phyloP scores from a whole-genome alignment of 1,284 basidiomycete species.

The Trametes versicolor region DNA sequence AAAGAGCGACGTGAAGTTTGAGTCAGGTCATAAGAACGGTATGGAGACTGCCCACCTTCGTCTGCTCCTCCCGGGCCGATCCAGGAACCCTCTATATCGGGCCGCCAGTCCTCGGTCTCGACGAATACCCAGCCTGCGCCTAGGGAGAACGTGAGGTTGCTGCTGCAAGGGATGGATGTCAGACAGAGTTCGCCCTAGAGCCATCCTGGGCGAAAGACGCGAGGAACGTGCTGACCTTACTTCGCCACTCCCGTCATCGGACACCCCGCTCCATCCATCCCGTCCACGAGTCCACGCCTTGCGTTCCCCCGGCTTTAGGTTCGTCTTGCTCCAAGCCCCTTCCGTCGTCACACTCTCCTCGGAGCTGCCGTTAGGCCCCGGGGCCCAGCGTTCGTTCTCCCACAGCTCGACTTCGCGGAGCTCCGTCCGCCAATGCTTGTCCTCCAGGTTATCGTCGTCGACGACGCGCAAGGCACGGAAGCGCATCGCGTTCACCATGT shows the following conservation, averaged over 20 bases:
- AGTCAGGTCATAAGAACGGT: neutral
- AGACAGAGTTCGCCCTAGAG: constrained; percentile 24
- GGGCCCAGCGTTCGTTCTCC: constrained; percentile 77
- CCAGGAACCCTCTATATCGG: constrained; percentile 70
- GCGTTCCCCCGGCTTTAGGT: constrained; percentile 64
- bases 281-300: constrained; percentile 74
- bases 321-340: constrained; percentile 65
- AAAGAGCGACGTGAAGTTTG: neutral
- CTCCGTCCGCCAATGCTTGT: constrained; percentile 69
- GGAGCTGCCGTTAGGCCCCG: constrained; percentile 24
- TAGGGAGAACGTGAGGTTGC: constrained; percentile 80
- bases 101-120: constrained; percentile 78
- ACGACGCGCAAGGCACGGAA: constrained; percentile 53
- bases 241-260: constrained; percentile 53
- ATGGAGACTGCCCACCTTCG: constrained; percentile 45
- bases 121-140: constrained; percentile 76
- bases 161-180: constrained; percentile 52
- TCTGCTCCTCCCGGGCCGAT: constrained; percentile 54
- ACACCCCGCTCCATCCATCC: constrained; percentile 76
- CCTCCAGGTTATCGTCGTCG: constrained; percentile 72
- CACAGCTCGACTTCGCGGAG: constrained; percentile 75
- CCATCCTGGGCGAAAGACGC: neutral
- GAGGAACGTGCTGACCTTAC: constrained; percentile 65
- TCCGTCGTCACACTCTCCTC: constrained; percentile 39
- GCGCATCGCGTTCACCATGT: constrained; percentile 33